These are phyloP conservation scores for Talaromyces borbonicus DNA, from an alignment of 495 filamentous ascomycete genomes.

Conservation along the genomic window DNA sequence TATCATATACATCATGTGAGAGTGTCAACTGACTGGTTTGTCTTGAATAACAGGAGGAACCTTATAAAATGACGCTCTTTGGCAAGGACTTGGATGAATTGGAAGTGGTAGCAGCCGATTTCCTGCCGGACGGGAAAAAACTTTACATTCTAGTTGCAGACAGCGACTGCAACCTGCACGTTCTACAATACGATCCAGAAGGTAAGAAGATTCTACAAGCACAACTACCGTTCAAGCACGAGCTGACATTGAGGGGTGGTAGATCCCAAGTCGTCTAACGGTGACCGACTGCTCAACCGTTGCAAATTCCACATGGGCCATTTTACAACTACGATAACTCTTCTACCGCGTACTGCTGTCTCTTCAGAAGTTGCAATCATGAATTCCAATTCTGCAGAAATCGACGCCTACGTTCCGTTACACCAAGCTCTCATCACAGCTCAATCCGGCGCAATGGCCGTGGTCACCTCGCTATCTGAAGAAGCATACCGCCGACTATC, in stretches of 20 bases:
- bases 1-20: background rate
- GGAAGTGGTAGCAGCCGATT: conserved; percentile 74
- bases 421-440: conserved; percentile 62
- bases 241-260: background rate
- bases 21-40: background rate
- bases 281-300: conserved; percentile 74
- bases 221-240: background rate
- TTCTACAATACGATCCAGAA: conserved; percentile 92
- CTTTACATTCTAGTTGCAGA: conserved; percentile 77
- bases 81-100: conserved; percentile 70
- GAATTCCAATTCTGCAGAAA: conserved; percentile 32
- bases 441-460: conserved; percentile 61
- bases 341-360: conserved; percentile 57
- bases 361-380: conserved; percentile 29
- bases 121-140: conserved; percentile 76
- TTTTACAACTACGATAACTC: conserved; percentile 58
- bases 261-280: conserved; percentile 92
- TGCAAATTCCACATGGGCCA: conserved; percentile 83
- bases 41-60: conserved; percentile 52
- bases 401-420: conserved; percentile 13
- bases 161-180: conserved; percentile 73
- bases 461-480: conserved; percentile 71
- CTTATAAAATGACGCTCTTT: conserved; percentile 90
- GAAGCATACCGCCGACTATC: conserved; percentile 72
- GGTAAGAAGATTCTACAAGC: conserved; percentile 33